These are phyloP conservation scores for Jamesozyma lodderae DNA, from an alignment of 805 yeast genomes.

Conservation along the genomic window DNA sequence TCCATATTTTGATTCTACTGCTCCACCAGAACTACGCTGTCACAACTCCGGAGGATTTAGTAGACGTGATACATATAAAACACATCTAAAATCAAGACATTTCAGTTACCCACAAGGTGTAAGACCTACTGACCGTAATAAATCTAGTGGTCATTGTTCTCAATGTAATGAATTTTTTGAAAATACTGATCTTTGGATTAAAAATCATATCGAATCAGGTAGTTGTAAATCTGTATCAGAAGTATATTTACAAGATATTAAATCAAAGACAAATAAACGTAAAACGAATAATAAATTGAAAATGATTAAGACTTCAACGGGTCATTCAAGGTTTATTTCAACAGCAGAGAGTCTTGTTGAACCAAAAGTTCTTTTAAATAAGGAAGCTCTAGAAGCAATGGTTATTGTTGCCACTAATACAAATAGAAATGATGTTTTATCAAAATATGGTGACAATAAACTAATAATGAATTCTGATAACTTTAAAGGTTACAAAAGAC, in stretches of 20 bases:
- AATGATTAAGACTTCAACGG: constrained; percentile 24
- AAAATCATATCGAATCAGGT: constrained; percentile 72
- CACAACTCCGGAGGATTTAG: constrained; percentile 68
- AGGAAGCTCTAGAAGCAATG: constrained; percentile 30
- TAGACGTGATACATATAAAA: constrained; percentile 85
- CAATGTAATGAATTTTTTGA: constrained; percentile 64
- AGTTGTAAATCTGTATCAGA: constrained; percentile 45
- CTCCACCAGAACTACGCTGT: constrained; percentile 26
- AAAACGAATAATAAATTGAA: constrained; percentile 22
- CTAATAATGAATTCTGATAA: constrained; percentile 24
- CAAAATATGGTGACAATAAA: constrained; percentile 23
- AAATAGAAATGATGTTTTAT: constrained; percentile 17
- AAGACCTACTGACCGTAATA: constrained; percentile 54
- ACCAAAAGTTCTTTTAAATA: constrained; percentile 26
- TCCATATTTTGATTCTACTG: constrained; percentile 28
- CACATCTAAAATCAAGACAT: constrained; percentile 84
- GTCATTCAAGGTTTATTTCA: constrained; percentile 30
- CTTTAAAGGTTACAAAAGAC: constrained; percentile 16
- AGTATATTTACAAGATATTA: constrained; percentile 23
- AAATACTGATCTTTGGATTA: constrained; percentile 66
- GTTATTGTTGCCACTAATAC: constrained; percentile 26
- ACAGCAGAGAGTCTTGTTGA: constrained; percentile 29
- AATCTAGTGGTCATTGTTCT: constrained; percentile 68
- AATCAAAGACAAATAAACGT: constrained; percentile 22
- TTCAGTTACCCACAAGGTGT: constrained; percentile 82